A percentile compares a stretch with the other conserved stretches of the same genome.
Evolutionary conservation across 805 yeast species (phyloP).

Genomic region (Sungouiella thailandica): DNA sequence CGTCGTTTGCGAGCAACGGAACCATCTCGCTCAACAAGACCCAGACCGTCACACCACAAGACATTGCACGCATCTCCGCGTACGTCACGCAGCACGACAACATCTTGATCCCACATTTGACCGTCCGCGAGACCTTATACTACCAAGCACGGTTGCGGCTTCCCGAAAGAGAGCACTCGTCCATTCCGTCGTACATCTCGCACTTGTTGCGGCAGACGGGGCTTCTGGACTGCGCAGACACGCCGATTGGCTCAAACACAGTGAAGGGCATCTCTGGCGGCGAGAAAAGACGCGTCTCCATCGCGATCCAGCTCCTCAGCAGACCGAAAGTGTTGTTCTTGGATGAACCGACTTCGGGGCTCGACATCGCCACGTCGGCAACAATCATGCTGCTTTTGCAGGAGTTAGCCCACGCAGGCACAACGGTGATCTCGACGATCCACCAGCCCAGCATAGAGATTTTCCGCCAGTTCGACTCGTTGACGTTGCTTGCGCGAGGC

Average conservation of each 20-base stretch:
- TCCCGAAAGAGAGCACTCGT: conserved; percentile 31
- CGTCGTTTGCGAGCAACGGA: conserved; percentile 22
- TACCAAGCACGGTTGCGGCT: conserved; percentile 69
- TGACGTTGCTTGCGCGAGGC: conserved; percentile 69
- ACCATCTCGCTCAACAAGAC: conserved; percentile 20
- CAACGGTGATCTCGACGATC: conserved; percentile 67
- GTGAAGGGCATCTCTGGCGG: conserved; percentile 41
- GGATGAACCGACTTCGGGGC: conserved; percentile 89
- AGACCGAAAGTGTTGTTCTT: conserved; percentile 67
- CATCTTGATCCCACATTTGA: conserved; percentile 61
- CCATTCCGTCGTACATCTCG: conserved; percentile 48
- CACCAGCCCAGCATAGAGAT: conserved; percentile 79
- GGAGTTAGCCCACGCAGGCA: conserved; percentile 55
- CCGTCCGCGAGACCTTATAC: conserved; percentile 71
- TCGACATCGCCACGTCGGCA: conserved; percentile 74
- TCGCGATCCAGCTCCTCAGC: conserved; percentile 71
- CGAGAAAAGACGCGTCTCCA: conserved; percentile 78
- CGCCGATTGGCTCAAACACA: conserved; percentile 40
- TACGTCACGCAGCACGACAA: conserved; percentile 82
- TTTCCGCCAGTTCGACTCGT: conserved; percentile 60
- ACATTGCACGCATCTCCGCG: conserved; percentile 44
- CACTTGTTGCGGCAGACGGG: conserved; percentile 65
- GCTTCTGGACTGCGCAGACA: conserved; percentile 70
- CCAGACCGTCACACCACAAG: conserved; percentile 20
- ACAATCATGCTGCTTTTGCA: conserved; percentile 59